These are phyloP conservation scores for Rhynchosporium graminicola DNA, from an alignment of 2,329 filamentous ascomycete genomes.

Conservation along the genomic window DNA sequence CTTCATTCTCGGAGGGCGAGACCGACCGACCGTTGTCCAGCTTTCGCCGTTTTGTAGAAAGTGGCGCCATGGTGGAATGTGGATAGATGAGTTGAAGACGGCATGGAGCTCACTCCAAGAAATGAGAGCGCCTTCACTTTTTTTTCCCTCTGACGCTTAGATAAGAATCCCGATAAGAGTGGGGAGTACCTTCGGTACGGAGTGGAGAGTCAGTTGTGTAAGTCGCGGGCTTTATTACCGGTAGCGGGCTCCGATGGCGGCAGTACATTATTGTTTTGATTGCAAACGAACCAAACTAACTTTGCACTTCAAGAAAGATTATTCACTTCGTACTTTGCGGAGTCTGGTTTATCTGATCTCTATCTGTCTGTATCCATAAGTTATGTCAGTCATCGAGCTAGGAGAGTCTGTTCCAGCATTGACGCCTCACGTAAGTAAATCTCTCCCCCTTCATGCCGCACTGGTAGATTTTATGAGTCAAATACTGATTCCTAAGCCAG, in stretches of 20 bases:
- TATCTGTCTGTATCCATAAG: neutral
- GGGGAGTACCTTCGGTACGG: neutral
- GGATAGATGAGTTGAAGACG: neutral
- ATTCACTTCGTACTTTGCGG: neutral
- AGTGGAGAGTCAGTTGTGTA: neutral
- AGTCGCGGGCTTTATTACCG: conserved; percentile 17
- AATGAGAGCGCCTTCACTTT: neutral
- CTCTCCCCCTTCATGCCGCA: conserved; percentile 6
- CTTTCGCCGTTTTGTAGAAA: conserved; percentile 41
- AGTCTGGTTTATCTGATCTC: neutral
- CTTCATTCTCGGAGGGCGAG: conserved; percentile 6
- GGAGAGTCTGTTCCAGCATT: conserved; percentile 41
- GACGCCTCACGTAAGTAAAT: conserved; percentile 41
- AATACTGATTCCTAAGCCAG: conserved; percentile 49
- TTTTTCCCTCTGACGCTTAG: conserved; percentile 8
- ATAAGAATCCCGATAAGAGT: neutral
- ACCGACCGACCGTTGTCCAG: conserved; percentile 30
- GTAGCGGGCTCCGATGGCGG: conserved; percentile 15
- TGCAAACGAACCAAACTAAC: conserved; percentile 9
- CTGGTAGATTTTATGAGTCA: conserved; percentile 9
- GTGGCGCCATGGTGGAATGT: conserved; percentile 29
- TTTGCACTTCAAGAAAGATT: conserved; percentile 1
- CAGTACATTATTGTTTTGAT: neutral
- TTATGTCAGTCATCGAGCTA: conserved; percentile 40
- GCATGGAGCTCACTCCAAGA: neutral